Conservation (phyloP, 176 grass and related monocot species). For the Triticum monococcum region DNA sequence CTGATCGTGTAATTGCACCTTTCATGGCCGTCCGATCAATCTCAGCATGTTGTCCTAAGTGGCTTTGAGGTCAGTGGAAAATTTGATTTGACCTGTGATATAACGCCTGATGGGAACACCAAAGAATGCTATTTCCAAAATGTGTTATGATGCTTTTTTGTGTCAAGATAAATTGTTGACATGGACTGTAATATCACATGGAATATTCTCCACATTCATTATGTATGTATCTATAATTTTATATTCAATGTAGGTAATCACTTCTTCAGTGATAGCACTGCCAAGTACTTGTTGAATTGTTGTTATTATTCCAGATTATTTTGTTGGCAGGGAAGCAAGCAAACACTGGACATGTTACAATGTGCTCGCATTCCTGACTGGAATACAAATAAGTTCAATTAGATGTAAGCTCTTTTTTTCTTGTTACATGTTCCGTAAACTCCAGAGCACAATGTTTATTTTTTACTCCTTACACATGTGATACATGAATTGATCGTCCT, state of each 20-base stretch:
- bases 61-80: no score
- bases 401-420: background rate
- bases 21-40: no score
- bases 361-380: background rate
- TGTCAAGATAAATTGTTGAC: background rate
- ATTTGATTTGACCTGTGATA: no score
- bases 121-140: background rate
- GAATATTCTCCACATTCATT: background rate
- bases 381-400: background rate
- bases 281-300: background rate
- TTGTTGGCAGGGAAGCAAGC: background rate
- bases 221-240: background rate
- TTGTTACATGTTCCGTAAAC: no score
- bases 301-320: background rate
- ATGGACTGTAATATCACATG: background rate
- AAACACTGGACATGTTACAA: background rate
- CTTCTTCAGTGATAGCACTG: background rate
- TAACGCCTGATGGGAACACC: background rate
- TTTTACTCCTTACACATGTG: no score
- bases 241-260: background rate
- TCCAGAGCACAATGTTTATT: no score
- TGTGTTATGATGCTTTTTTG: background rate
- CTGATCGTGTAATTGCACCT: no score
- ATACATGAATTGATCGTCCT: no score
- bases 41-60: no score